phyloP scores from a whole-genome alignment of 1,284 basidiomycete genomes.

The Phylloboletellus chloephorus region DNA sequence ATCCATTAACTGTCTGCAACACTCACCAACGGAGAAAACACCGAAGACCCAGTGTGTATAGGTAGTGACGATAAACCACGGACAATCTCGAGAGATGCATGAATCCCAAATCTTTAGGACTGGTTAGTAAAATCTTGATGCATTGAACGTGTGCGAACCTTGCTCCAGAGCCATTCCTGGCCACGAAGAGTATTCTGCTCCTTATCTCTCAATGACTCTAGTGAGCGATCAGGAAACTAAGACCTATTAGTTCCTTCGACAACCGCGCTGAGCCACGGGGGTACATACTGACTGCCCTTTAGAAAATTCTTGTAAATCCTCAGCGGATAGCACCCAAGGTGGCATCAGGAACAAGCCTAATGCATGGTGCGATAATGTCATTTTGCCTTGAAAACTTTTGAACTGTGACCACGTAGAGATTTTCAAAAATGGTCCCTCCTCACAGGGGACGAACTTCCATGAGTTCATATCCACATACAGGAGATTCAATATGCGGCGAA shows the following conservation, averaged over 20 bases:
- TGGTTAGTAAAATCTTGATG: conserved; percentile 11
- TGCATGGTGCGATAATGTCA: conserved; percentile 25
- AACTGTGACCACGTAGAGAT: conserved; percentile 46
- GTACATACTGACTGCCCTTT: conserved; percentile 41
- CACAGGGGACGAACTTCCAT: conserved; percentile 40
- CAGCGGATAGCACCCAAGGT: conserved; percentile 55
- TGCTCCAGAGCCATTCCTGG: conserved; percentile 56
- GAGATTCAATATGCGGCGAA: conserved; percentile 49
- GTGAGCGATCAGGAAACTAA: conserved; percentile 24
- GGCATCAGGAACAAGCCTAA: conserved; percentile 56
- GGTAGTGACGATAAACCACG: conserved; percentile 63
- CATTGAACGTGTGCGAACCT: conserved; percentile 38
- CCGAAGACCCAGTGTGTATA: conserved; percentile 71
- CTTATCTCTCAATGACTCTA: conserved; percentile 26
- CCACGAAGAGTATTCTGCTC: conserved; percentile 18
- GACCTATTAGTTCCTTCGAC: conserved; percentile 8
- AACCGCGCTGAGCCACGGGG: background rate
- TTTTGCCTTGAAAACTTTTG: conserved; percentile 12
- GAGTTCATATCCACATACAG: conserved; percentile 37
- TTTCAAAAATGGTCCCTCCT: conserved; percentile 41
- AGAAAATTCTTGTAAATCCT: conserved; percentile 53
- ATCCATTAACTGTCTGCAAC: background rate
- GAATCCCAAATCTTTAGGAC: conserved; percentile 56
- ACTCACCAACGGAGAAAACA: conserved; percentile 54
- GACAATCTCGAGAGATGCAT: conserved; percentile 47